A percentile compares a stretch with the other conserved stretches of the same genome.
Conservation (phyloP, 208 protist species). For the Porcisia deanei region DNA sequence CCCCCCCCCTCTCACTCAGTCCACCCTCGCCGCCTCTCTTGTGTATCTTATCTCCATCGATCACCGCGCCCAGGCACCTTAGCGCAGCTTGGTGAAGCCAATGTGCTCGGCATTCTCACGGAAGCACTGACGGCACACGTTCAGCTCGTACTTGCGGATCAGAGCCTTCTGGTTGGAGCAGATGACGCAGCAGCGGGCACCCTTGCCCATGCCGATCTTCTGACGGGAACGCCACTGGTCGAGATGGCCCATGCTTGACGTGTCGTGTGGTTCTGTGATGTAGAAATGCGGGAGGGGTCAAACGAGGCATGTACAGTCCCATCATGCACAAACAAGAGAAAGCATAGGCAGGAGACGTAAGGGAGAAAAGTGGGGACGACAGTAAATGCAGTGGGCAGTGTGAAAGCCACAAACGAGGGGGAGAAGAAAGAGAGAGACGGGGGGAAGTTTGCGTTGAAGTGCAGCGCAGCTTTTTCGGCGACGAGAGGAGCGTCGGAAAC, state of each 20-base stretch:
- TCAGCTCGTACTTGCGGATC: slow-evolving; percentile 95
- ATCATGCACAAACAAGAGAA: not conserved
- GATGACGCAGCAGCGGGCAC: slow-evolving; percentile 87
- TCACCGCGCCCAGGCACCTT: slow-evolving; percentile 6
- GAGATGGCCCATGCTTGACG: slow-evolving; percentile 82
- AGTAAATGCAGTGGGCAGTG: too few species aligned
- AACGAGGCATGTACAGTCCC: slow-evolving; percentile 1
- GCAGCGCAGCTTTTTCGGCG: not conserved
- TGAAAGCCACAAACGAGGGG: not conserved
- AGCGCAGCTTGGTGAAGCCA: slow-evolving; percentile 91
- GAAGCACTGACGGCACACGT: slow-evolving; percentile 95
- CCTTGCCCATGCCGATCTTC: slow-evolving; percentile 93
- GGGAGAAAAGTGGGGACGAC: too few species aligned
- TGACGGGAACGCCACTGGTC: slow-evolving; percentile 93
- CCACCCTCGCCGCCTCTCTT: not conserved
- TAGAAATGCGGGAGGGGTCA: not conserved
- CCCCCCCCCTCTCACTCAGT: not conserved
- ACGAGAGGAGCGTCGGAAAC: not conserved
- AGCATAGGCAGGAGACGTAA: too few species aligned
- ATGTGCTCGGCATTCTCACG: slow-evolving; percentile 92
- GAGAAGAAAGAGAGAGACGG: not conserved
- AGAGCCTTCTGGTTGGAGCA: slow-evolving; percentile 93
- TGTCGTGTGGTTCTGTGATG: slow-evolving; percentile 11
- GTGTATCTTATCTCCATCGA: not conserved
- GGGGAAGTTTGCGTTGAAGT: not conserved